phyloP scores from a whole-genome alignment of 1,139 yeast genomes.

The Dujonia santamariae region DNA sequence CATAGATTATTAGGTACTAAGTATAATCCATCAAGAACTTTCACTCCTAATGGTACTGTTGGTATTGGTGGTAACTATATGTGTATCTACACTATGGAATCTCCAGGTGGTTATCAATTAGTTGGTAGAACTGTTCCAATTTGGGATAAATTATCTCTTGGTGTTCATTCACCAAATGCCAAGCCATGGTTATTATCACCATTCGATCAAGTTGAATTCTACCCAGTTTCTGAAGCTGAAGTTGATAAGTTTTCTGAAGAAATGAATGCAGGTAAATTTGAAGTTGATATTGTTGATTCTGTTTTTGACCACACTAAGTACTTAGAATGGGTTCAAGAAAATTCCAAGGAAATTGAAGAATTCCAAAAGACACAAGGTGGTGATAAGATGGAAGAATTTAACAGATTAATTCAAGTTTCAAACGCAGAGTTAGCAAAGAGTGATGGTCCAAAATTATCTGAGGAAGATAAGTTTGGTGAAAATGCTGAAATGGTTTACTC shows the following conservation, averaged over 20 bases:
- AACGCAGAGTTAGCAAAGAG: slow-evolving; percentile 66
- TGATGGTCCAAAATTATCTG: slow-evolving; percentile 37
- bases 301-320: slow-evolving; percentile 83
- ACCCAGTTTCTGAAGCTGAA: slow-evolving; percentile 84
- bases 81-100: slow-evolving; percentile 98
- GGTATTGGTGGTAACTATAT: slow-evolving; percentile 98
- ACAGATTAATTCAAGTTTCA: slow-evolving; percentile 75
- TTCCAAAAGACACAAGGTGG: slow-evolving; percentile 71
- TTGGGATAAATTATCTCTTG: slow-evolving; percentile 90
- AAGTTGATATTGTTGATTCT: slow-evolving; percentile 69
- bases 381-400: slow-evolving; percentile 81
- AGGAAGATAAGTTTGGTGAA: slow-evolving; percentile 60
- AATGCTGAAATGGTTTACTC: slow-evolving; percentile 83
- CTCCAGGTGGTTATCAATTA: slow-evolving; percentile 97
- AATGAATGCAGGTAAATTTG: slow-evolving; percentile 76
- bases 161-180: slow-evolving; percentile 49
- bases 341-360: slow-evolving; percentile 67
- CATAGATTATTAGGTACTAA: slow-evolving; percentile 90
- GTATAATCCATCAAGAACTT: slow-evolving; percentile 94
- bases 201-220: slow-evolving; percentile 92
- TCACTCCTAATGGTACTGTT: slow-evolving; percentile 94
- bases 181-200: slow-evolving; percentile 90
- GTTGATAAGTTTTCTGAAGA: slow-evolving; percentile 70
- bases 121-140: slow-evolving; percentile 96
- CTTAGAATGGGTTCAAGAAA: slow-evolving; percentile 70